These are phyloP conservation scores for Stephanodiscus minutulus DNA, from an alignment of 108 stramenopile genomes.

Conservation along the genomic window DNA sequence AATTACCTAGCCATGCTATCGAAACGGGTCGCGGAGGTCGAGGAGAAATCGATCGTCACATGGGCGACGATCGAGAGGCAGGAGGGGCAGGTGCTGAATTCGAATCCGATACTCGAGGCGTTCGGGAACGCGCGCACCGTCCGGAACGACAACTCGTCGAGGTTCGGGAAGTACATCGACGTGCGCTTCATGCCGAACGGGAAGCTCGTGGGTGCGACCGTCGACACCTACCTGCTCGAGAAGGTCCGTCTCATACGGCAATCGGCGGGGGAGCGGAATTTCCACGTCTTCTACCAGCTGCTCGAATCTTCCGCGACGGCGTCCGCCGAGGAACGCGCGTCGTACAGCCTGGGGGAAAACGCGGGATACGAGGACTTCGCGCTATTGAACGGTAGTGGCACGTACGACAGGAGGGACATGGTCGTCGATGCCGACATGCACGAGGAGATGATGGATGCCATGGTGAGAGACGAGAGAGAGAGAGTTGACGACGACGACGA, in stretches of 20 bases:
- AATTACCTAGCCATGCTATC: conserved; percentile 60
- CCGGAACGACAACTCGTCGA: conserved; percentile 85
- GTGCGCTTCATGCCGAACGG: conserved; percentile 72
- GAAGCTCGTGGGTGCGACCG: conserved; percentile 64
- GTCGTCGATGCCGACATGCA: conserved; percentile 73
- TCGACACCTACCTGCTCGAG: conserved; percentile 85
- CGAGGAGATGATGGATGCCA: conserved; percentile 61
- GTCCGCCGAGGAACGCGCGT: conserved; percentile 38
- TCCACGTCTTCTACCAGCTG: conserved; percentile 92
- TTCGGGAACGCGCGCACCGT: conserved; percentile 93
- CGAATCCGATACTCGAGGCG: conserved; percentile 88
- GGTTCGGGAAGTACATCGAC: conserved; percentile 90
- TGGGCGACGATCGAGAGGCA: neutral
- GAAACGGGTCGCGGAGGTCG: conserved; percentile 6
- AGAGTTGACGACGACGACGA: no score
- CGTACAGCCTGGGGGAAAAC: conserved; percentile 31
- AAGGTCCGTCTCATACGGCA: conserved; percentile 78
- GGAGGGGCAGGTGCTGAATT: conserved; percentile 74
- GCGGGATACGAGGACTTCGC: conserved; percentile 66
- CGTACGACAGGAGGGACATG: conserved; percentile 80
- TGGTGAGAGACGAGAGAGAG: conserved; percentile 49
- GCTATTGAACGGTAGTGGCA: conserved; percentile 70
- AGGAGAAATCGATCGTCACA: conserved; percentile 1
- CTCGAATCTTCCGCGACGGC: conserved; percentile 54
- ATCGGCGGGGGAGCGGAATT: conserved; percentile 86